Evolutionary conservation across 2,329 filamentous ascomycete genomes (phyloP).

Genomic region (Beauveria rudraprayagi): DNA sequence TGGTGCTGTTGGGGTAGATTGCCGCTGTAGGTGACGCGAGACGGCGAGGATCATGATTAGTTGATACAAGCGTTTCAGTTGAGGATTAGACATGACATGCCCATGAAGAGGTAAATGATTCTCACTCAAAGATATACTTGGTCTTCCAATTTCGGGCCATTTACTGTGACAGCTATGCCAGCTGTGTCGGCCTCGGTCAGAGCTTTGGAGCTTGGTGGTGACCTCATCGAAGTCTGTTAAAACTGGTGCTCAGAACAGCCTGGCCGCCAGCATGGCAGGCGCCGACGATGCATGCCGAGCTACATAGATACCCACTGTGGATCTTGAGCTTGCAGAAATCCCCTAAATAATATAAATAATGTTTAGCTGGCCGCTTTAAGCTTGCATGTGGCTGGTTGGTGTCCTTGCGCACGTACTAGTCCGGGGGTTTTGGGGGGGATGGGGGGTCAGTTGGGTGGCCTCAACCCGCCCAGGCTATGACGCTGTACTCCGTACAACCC

Average conservation of each 20-base stretch:
- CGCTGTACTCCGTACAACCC: background rate
- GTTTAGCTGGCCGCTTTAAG: background rate
- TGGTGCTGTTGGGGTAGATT: too few relatives aligned
- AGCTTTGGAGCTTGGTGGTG: too few relatives aligned
- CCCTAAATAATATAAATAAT: background rate
- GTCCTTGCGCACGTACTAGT: background rate
- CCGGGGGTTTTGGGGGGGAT: too few relatives aligned
- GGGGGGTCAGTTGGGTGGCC: too few relatives aligned
- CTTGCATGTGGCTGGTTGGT: background rate
- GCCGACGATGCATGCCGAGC: too few relatives aligned
- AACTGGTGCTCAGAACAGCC: too few relatives aligned
- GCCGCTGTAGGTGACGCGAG: background rate
- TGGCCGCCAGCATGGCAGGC: background rate
- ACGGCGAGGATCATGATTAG: background rate
- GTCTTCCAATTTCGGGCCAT: too few relatives aligned
- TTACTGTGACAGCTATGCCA: too few relatives aligned
- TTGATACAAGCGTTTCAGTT: slow-evolving; percentile 1
- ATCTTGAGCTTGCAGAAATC: background rate
- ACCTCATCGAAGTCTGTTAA: too few relatives aligned
- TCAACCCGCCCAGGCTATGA: background rate
- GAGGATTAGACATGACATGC: background rate
- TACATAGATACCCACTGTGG: background rate
- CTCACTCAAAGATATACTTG: too few relatives aligned
- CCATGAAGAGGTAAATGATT: background rate
- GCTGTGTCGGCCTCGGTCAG: too few relatives aligned